Percentiles rank a stretch among this genome's conserved stretches.
phyloP scores from a whole-genome alignment of 768 basidiomycete species.

The Rubroboletus pulcherrimus region DNA sequence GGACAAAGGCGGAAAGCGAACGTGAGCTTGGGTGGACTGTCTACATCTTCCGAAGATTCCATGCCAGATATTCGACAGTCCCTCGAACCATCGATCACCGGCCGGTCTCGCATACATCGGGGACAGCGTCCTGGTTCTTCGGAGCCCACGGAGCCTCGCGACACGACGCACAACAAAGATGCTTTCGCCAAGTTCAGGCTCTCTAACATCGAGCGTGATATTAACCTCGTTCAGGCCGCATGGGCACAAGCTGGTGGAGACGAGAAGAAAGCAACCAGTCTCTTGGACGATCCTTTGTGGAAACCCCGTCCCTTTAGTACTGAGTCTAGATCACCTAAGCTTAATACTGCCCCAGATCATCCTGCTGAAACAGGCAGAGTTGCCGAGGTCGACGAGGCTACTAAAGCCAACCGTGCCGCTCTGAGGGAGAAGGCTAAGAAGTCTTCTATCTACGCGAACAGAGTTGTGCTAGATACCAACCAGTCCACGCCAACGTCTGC shows the following conservation, averaged over 20 bases:
- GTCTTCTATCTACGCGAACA: slow-evolving; percentile 78
- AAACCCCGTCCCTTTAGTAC: slow-evolving; percentile 31
- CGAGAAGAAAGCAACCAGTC: slow-evolving; percentile 52
- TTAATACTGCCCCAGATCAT: slow-evolving; percentile 15
- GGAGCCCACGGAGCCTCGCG: slow-evolving; percentile 30
- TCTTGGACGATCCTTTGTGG: slow-evolving; percentile 60
- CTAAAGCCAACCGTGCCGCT: slow-evolving; percentile 59
- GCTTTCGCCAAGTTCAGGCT: slow-evolving; percentile 57
- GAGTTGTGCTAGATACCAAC: slow-evolving; percentile 47
- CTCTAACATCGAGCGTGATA: slow-evolving; percentile 48
- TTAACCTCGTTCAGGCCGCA: slow-evolving; percentile 51
- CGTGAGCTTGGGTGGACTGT: slow-evolving; percentile 39
- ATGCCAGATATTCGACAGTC: slow-evolving; percentile 45
- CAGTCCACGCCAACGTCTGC: slow-evolving; percentile 36
- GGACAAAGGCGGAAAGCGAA: slow-evolving; percentile 45
- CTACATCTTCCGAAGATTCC: slow-evolving; percentile 69
- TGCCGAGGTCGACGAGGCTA: slow-evolving; percentile 70
- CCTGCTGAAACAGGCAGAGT: slow-evolving; percentile 52
- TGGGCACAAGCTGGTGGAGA: slow-evolving; percentile 64
- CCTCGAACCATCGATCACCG: slow-evolving; percentile 40
- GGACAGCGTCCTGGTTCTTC: slow-evolving; percentile 36
- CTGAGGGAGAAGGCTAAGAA: slow-evolving; percentile 74
- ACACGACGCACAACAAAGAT: slow-evolving; percentile 18
- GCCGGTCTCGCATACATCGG: slow-evolving; percentile 49
- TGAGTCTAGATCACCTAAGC: slow-evolving; percentile 12